A percentile compares a stretch with the other conserved stretches of the same genome.
Conservation (phyloP, 106 monocot genomes). For the Dendrobium officinale region DNA sequence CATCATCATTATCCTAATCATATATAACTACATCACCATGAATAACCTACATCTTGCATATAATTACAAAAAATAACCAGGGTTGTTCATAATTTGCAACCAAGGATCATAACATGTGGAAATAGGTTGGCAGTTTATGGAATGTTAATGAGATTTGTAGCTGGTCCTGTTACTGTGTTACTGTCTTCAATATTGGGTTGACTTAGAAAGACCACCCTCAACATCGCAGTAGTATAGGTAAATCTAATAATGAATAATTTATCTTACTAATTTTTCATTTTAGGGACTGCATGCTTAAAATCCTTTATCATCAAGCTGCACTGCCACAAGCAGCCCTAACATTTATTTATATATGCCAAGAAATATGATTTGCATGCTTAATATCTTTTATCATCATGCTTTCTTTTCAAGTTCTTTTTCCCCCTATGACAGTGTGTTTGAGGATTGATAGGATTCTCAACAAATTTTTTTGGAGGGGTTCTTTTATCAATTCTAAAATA, state of each 20-base stretch:
- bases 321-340: constrained; percentile 37
- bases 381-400: too few species aligned
- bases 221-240: constrained; percentile 33
- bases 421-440: too few species aligned
- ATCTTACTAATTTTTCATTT: too few species aligned
- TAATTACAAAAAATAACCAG: neutral
- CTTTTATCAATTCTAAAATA: too few species aligned
- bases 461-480: too few species aligned
- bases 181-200: constrained; percentile 28
- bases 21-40: too few species aligned
- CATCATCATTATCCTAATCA: too few species aligned
- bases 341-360: constrained; percentile 35
- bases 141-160: constrained; percentile 33
- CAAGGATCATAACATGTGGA: constrained; percentile 14
- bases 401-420: too few species aligned
- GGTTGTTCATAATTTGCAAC: constrained; percentile 38
- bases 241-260: neutral
- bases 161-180: constrained; percentile 28
- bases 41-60: too few species aligned
- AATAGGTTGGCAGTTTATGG: constrained; percentile 22
- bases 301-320: constrained; percentile 14
- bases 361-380: constrained; percentile 36
- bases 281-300: too few species aligned
- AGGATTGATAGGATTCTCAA: too few species aligned
- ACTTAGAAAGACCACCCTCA: constrained; percentile 25